These are phyloP conservation scores for Mortierella sp. DNA, from an alignment of 371 early-diverging fungal species.

Conservation along the genomic window DNA sequence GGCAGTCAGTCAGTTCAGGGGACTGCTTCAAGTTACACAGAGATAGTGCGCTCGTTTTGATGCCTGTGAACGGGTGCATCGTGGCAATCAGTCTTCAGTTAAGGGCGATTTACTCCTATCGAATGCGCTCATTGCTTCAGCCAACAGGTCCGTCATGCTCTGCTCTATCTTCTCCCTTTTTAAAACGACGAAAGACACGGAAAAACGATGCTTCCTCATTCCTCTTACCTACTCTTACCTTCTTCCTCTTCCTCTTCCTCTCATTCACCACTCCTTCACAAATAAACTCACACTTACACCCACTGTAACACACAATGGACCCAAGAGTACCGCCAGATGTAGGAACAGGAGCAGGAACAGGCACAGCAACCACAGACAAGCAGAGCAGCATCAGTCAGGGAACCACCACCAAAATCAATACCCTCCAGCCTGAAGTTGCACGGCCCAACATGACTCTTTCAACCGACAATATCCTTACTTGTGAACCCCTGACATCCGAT, in stretches of 20 bases:
- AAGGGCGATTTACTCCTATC: neutral
- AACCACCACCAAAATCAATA: neutral
- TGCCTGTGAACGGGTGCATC: neutral
- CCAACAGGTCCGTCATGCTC: neutral
- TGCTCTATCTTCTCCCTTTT: neutral
- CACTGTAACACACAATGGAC: neutral
- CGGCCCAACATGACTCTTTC: neutral
- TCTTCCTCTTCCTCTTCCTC: neutral
- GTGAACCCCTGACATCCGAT: slow-evolving; percentile 1
- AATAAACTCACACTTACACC: neutral
- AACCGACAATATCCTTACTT: neutral
- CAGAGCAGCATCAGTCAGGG: neutral
- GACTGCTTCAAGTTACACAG: neutral
- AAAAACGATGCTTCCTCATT: slow-evolving; percentile 9
- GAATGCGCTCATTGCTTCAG: neutral
- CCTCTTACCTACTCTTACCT: neutral
- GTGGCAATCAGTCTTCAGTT: neutral
- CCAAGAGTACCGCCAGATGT: neutral
- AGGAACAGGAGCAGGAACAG: neutral
- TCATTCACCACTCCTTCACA: neutral
- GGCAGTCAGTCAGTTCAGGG: neutral
- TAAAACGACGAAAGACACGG: neutral
- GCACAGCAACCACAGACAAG: neutral
- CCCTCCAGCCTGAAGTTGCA: neutral
- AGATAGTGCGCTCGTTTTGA: neutral